phyloP scores from a whole-genome alignment of 148 eudicot genomes.

The Rhododendron williamsianum region DNA sequence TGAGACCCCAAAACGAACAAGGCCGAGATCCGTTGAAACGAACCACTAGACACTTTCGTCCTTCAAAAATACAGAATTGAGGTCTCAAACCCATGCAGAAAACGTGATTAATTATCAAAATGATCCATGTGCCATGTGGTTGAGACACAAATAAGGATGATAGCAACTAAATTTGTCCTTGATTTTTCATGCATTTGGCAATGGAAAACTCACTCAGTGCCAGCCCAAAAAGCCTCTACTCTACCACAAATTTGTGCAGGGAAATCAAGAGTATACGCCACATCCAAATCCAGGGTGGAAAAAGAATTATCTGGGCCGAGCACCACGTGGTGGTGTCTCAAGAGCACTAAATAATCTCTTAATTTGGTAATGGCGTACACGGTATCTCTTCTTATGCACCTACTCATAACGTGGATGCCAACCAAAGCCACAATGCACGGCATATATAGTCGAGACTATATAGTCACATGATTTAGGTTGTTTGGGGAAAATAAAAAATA shows the following conservation, averaged over 20 bases:
- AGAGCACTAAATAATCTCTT: neutral
- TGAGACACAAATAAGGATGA: neutral
- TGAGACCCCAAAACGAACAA: too few species aligned
- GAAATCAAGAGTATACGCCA: too few species aligned
- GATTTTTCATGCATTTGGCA: neutral
- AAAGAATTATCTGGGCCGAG: too few species aligned
- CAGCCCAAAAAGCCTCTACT: too few species aligned
- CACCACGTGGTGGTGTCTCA: too few species aligned
- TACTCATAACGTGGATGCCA: neutral
- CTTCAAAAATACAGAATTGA: neutral
- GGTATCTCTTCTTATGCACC: neutral
- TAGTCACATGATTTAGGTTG: neutral
- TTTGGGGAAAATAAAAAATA: neutral
- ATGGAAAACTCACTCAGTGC: too few species aligned
- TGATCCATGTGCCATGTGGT: neutral
- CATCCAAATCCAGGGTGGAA: too few species aligned
- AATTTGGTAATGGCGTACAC: neutral
- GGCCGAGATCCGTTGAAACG: neutral
- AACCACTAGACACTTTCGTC: neutral
- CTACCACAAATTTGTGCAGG: too few species aligned
- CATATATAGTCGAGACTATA: too few species aligned
- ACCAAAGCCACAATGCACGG: neutral
- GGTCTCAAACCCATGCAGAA: neutral
- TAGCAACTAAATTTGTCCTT: neutral
- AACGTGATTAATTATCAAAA: neutral